Conservation (phyloP, 495 filamentous ascomycete species). For the Amniculicola lignicola region DNA sequence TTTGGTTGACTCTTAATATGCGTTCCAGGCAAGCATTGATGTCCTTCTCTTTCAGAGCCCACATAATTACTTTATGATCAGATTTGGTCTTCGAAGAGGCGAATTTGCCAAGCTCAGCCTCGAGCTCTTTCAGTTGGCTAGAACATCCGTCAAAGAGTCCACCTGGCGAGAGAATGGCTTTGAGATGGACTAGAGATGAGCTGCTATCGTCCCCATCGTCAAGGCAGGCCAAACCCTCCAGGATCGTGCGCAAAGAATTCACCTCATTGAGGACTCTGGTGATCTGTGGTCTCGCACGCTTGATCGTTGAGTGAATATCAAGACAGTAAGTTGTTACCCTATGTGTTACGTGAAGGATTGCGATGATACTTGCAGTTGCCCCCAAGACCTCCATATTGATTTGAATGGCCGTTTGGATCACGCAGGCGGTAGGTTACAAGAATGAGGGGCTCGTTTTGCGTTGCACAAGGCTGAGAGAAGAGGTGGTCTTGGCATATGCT, state of each 20-base stretch:
- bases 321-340: background rate
- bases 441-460: no score
- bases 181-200: background rate
- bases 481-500: no score
- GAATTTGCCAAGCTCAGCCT: background rate
- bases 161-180: background rate
- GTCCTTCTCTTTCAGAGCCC: slow-evolving; percentile 14
- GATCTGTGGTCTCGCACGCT: background rate
- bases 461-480: no score
- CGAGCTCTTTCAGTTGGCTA: background rate
- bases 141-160: background rate
- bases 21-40: background rate
- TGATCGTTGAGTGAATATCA: background rate
- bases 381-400: slow-evolving; percentile 11
- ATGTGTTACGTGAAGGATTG: slow-evolving; percentile 1
- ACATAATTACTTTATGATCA: background rate
- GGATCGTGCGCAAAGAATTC: slow-evolving; percentile 2
- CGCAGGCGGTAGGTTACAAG: no score
- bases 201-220: background rate
- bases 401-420: no score
- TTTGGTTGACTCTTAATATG: background rate
- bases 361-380: slow-evolving; percentile 12
- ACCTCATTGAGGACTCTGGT: slow-evolving; percentile 4
- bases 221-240: slow-evolving; percentile 1
- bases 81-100: background rate